Percentiles rank a stretch among this genome's conserved stretches.
Evolutionary conservation across 208 protist species (phyloP).

Genomic region (Borovskyia barvae): DNA sequence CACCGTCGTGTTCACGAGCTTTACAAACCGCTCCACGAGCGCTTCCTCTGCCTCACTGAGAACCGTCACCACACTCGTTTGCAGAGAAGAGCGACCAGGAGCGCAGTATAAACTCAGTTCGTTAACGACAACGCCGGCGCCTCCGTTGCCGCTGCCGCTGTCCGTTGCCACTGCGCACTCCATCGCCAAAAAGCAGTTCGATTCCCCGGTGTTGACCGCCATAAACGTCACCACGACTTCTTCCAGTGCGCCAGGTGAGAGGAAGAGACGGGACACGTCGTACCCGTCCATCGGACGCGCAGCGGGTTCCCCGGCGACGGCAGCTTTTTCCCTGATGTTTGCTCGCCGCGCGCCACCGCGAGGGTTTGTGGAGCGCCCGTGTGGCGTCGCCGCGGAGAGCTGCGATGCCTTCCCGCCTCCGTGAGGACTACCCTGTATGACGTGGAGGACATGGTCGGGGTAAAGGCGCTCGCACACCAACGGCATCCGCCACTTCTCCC

Average conservation of each 20-base stretch:
- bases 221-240: constrained; percentile 31
- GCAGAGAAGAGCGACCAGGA: constrained; percentile 9
- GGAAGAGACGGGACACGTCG: constrained; percentile 23
- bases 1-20: constrained; percentile 25
- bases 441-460: constrained; percentile 33
- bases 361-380: constrained; percentile 13
- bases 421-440: constrained; percentile 30
- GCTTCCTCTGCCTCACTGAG: constrained; percentile 19
- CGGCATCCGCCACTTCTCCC: constrained; percentile 20
- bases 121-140: constrained; percentile 24
- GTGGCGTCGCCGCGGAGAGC: constrained; percentile 5
- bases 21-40: constrained; percentile 29
- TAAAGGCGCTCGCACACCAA: constrained; percentile 24
- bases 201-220: constrained; percentile 16
- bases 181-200: constrained; percentile 28
- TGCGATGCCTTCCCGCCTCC: background rate
- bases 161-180: constrained; percentile 27
- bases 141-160: constrained; percentile 14
- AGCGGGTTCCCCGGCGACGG: background rate
- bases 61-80: constrained; percentile 23
- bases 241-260: constrained; percentile 10
- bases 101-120: constrained; percentile 33
- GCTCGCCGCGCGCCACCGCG: background rate
- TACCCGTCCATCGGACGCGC: constrained; percentile 19
- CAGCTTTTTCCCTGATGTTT: too few relatives aligned